These are phyloP conservation scores for Teratosphaeria gauchensis DNA, from an alignment of 2,329 filamentous ascomycete genomes.

Conservation along the genomic window DNA sequence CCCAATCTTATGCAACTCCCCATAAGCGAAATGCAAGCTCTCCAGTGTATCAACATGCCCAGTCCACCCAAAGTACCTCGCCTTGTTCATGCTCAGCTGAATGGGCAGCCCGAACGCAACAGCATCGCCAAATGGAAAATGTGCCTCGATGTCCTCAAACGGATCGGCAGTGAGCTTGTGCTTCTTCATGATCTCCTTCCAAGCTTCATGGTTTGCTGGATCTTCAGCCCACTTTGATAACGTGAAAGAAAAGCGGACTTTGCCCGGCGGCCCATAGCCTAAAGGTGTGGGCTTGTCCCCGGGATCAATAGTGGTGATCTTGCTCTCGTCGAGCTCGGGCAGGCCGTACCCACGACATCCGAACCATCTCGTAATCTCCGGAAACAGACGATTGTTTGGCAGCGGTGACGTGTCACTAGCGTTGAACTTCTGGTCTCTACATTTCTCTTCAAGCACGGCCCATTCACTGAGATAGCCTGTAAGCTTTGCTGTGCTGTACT, in stretches of 20 bases:
- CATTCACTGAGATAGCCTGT: conserved; percentile 44
- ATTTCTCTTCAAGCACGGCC: conserved; percentile 35
- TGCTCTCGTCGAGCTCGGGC: conserved; percentile 18
- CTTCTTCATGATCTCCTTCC: conserved; percentile 35
- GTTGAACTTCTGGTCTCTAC: conserved; percentile 37
- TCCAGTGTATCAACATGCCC: conserved; percentile 39
- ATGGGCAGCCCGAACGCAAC: conserved; percentile 24
- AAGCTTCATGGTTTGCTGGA: conserved; percentile 35
- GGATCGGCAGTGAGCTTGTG: conserved; percentile 33
- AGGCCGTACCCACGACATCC: conserved; percentile 20
- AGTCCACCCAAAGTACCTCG: conserved; percentile 37
- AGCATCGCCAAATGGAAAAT: conserved; percentile 39
- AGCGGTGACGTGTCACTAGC: conserved; percentile 36
- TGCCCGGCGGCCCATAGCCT: conserved; percentile 37
- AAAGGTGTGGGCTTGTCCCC: conserved; percentile 14
- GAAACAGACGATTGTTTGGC: conserved; percentile 41
- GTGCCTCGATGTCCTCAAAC: conserved; percentile 35
- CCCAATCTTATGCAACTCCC: conserved; percentile 32
- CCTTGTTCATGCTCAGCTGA: conserved; percentile 34
- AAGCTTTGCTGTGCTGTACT: conserved; percentile 36
- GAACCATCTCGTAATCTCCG: conserved; percentile 38
- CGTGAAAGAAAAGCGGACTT: conserved; percentile 31
- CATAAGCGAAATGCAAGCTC: conserved; percentile 33
- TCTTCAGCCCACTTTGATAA: conserved; percentile 39
- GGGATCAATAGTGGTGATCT: conserved; percentile 15